These are phyloP conservation scores for Scytalidium lignicola DNA, from an alignment of 2,329 filamentous ascomycete species.

Conservation along the genomic window DNA sequence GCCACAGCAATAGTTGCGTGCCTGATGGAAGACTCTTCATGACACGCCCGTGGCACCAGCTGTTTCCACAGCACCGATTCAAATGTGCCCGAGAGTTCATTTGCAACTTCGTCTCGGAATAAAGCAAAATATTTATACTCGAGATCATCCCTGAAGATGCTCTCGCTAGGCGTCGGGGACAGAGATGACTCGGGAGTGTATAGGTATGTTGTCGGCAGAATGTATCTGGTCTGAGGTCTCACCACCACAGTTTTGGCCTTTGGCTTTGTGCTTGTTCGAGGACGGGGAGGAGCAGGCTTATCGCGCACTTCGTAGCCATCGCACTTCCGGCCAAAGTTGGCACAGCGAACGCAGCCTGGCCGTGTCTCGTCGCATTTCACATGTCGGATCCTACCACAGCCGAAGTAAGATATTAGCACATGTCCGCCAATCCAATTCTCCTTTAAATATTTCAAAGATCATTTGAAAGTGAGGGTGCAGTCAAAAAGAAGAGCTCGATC, in stretches of 20 bases:
- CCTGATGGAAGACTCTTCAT: slow-evolving; percentile 10
- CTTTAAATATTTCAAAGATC: too few relatives aligned
- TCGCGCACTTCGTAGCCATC: slow-evolving; percentile 13
- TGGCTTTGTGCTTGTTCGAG: slow-evolving; percentile 1
- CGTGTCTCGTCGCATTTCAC: slow-evolving; percentile 14
- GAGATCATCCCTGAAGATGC: slow-evolving; percentile 10
- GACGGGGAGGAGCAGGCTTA: background rate
- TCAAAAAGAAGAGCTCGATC: too few relatives aligned
- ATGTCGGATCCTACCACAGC: slow-evolving; percentile 4
- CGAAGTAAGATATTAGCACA: background rate
- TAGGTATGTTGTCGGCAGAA: background rate
- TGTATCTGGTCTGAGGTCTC: background rate
- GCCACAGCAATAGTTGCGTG: slow-evolving; percentile 13
- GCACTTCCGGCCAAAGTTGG: slow-evolving; percentile 19
- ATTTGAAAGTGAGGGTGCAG: too few relatives aligned
- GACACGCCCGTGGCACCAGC: slow-evolving; percentile 15
- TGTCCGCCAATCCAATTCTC: too few relatives aligned
- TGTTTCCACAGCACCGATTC: slow-evolving; percentile 13
- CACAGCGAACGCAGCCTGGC: slow-evolving; percentile 15
- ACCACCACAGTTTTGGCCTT: background rate
- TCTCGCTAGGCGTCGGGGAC: slow-evolving; percentile 1
- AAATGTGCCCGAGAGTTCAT: slow-evolving; percentile 12
- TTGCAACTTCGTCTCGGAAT: slow-evolving; percentile 13
- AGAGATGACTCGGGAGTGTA: slow-evolving; percentile 4
- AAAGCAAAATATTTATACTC: slow-evolving; percentile 17